Percentiles rank a stretch among this genome's conserved stretches.
phyloP scores from a whole-genome alignment of 2,329 filamentous ascomycete genomes.

The Aplosporella prunicola region DNA sequence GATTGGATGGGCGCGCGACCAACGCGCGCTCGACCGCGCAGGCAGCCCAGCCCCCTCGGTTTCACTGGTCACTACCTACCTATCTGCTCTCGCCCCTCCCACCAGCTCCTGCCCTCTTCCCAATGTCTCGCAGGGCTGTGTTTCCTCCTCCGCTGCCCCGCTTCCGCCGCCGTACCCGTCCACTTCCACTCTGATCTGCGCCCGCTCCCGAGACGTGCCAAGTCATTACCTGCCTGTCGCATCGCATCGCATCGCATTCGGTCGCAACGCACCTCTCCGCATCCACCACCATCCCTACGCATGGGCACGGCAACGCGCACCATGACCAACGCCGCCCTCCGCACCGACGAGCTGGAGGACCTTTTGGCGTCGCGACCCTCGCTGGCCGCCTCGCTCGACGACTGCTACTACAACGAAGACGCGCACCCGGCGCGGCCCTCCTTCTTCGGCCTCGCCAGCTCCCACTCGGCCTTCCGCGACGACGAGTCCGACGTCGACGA shows the following conservation, averaged over 20 bases:
- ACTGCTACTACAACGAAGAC: constrained; percentile 29
- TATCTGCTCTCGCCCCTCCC: neutral
- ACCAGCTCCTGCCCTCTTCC: neutral
- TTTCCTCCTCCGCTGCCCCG: neutral
- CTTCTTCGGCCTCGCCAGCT: constrained; percentile 45
- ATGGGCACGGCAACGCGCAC: too few relatives aligned
- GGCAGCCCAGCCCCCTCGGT: too few relatives aligned
- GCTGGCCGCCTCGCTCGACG: constrained; percentile 29
- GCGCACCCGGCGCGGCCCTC: constrained; percentile 37
- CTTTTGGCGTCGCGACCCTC: constrained; percentile 19
- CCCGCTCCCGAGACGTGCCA: constrained; percentile 2
- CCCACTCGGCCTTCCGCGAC: constrained; percentile 56
- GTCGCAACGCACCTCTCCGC: constrained; percentile 2
- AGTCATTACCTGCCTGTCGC: constrained; percentile 3
- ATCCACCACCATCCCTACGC: constrained; percentile 4
- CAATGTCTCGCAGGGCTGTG: constrained; percentile 10
- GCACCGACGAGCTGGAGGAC: constrained; percentile 6
- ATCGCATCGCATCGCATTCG: constrained; percentile 4
- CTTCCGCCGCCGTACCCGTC: too few relatives aligned
- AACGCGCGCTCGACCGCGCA: too few relatives aligned
- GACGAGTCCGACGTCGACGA: constrained; percentile 36
- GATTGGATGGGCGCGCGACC: too few relatives aligned
- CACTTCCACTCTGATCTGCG: neutral
- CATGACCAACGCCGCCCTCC: constrained; percentile 9
- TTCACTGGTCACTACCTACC: too few relatives aligned